Evolutionary conservation across 139 green algal species (phyloP), one percentile per base, ranked within the genome.

Genomic region (Coccomyxa sp.): DNA sequence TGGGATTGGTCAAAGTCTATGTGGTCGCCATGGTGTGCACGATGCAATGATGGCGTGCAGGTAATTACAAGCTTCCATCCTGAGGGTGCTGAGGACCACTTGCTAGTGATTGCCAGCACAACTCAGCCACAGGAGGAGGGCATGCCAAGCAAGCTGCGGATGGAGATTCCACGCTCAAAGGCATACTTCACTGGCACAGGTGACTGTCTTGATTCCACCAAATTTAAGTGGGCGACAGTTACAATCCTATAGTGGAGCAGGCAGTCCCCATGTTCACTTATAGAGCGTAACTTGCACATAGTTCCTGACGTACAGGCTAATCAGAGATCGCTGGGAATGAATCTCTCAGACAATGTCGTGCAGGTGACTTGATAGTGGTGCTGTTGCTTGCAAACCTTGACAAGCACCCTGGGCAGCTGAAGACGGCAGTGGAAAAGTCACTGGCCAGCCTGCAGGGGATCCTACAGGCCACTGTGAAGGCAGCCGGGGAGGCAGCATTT

Each of bases 171-270:
- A 0, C 82, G 84, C 0, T 77, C 94, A 50, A 54, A 88, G 6
- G 90, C 85, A 0, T 94, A 95, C 83, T 97, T 97, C 82, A 95
- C 92, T 8, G 93, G 93, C 6, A 95, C 91, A 82, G 93, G 92
- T 88, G 81, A 22, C 73, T 29, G 27, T 0, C 8, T 10, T 31
- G 41, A 18, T 75, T 27, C 10, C 16, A 39, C 2, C 24, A 39
- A 77, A 77, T 10, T 38, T 14, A n/a, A 40, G 18, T 29, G 39
- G 33, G 2, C 8, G 27, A 69, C 31, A 29, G 10, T 40, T 6
- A 2, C 2, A 3, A 3, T 71, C 29, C 64, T 37, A 37, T 36
- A 6, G n/a, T 36, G 64, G n/a, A 18, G 64, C 64, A 71, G 33
- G 29, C 64, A 64, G 27, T 31, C 64, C 64, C 27, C n/a, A 58